Conservation (phyloP, 2,329 filamentous ascomycete species). For the Scedosporium dehoogii region DNA sequence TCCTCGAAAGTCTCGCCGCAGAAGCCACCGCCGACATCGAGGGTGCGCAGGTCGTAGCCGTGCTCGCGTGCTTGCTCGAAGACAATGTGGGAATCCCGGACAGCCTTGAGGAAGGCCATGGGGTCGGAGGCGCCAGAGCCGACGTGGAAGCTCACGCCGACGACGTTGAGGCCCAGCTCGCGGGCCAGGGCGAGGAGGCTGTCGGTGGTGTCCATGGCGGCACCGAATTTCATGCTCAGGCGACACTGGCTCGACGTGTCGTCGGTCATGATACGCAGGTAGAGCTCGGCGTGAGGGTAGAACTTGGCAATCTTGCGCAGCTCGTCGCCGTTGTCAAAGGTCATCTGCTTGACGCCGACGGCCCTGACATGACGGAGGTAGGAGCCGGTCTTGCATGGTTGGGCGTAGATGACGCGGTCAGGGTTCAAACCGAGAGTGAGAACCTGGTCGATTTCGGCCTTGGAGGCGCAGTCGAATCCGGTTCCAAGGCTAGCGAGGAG, state of each 20-base stretch:
- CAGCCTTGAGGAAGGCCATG: conserved; percentile 81
- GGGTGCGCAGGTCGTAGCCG: conserved; percentile 73
- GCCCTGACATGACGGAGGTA: conserved; percentile 85
- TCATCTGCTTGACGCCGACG: conserved; percentile 92
- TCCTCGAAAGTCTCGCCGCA: conserved; percentile 81
- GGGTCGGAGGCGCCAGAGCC: conserved; percentile 94
- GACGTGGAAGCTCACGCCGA: conserved; percentile 96
- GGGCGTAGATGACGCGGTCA: conserved; percentile 92
- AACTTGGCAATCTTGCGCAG: conserved; percentile 94
- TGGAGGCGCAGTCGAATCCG: conserved; percentile 97
- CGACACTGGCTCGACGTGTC: conserved; percentile 91
- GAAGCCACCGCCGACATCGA: conserved; percentile 94
- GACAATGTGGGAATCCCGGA: conserved; percentile 76
- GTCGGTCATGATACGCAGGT: conserved; percentile 89
- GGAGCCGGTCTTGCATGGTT: conserved; percentile 99
- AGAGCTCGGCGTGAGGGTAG: conserved; percentile 82
- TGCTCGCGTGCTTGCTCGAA: conserved; percentile 74
- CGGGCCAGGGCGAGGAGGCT: conserved; percentile 71
- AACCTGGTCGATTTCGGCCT: conserved; percentile 91
- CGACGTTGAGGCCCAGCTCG: conserved; percentile 76
- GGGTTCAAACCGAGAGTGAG: conserved; percentile 74
- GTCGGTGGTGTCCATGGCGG: conserved; percentile 71
- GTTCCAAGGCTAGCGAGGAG: conserved; percentile 82
- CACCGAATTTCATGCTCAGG: conserved; percentile 94
- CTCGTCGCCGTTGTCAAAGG: conserved; percentile 97